Conservation (phyloP, 2,329 filamentous ascomycete genomes). For the Talaromyces sp. region DNA sequence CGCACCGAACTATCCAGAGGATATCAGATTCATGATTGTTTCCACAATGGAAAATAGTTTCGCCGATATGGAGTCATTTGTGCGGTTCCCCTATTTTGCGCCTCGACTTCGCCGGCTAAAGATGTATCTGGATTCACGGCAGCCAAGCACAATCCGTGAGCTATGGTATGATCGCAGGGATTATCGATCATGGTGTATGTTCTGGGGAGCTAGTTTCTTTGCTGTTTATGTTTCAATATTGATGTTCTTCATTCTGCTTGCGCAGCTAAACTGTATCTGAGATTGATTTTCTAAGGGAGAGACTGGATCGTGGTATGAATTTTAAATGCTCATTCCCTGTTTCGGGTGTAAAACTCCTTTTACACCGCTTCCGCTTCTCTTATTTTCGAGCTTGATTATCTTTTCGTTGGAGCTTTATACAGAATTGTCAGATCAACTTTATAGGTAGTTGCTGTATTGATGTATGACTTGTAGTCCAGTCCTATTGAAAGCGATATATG, state of each 20-base stretch:
- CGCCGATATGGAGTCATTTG: slow-evolving; percentile 6
- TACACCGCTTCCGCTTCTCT: not conserved
- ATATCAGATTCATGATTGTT: slow-evolving; percentile 13
- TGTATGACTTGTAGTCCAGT: not conserved
- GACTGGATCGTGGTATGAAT: not conserved
- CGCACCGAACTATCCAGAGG: slow-evolving; percentile 12
- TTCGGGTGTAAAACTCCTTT: not conserved
- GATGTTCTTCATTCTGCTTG: slow-evolving; percentile 3
- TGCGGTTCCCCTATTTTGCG: slow-evolving; percentile 13
- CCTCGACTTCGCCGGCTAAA: slow-evolving; percentile 12
- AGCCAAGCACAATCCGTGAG: slow-evolving; percentile 7
- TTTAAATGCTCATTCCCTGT: not conserved
- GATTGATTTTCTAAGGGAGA: not conserved
- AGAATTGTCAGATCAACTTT: not conserved
- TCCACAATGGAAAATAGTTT: slow-evolving; percentile 7
- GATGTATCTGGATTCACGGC: slow-evolving; percentile 13
- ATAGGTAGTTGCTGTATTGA: not conserved
- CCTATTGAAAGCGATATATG: not conserved
- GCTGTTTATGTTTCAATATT: not conserved
- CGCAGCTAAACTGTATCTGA: not conserved
- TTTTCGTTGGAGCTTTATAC: not conserved
- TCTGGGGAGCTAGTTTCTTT: slow-evolving; percentile 7
- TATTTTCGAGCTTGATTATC: not conserved
- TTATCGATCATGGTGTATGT: slow-evolving; percentile 15
- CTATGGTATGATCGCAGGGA: slow-evolving; percentile 16